Evolutionary conservation across 2,329 filamentous ascomycete species (phyloP).

Genomic region (Berkeleyomyces rouxiae): DNA sequence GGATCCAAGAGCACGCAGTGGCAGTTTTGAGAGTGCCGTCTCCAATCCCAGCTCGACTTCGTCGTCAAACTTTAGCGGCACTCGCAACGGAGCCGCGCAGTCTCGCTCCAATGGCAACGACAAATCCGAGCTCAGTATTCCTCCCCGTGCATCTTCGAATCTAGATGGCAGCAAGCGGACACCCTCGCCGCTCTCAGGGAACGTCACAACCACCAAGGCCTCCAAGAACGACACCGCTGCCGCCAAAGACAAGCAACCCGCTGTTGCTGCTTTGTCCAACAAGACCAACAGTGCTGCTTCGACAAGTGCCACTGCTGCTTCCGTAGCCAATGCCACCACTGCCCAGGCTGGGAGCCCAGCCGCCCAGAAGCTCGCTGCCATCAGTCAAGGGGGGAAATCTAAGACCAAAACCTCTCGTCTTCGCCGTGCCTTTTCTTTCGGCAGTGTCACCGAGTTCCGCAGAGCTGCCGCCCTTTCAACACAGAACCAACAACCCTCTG

Average conservation of each 20-base stretch:
- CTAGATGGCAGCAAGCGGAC: conserved; percentile 49
- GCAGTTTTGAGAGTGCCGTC: conserved; percentile 48
- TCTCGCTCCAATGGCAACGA: conserved; percentile 1
- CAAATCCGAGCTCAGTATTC: conserved; percentile 9
- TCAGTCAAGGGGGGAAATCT: conserved; percentile 60
- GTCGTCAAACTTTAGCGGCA: conserved; percentile 24
- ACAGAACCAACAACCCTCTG: conserved; percentile 19
- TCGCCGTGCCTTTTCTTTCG: conserved; percentile 87
- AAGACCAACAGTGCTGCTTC: conserved; percentile 16
- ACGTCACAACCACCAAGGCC: conserved; percentile 43
- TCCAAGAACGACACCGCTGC: conserved; percentile 26
- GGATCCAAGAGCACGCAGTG: conserved; percentile 28
- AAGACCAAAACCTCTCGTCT: conserved; percentile 78
- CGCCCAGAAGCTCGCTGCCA: conserved; percentile 68
- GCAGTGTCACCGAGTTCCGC: conserved; percentile 79
- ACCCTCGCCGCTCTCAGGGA: conserved; percentile 60
- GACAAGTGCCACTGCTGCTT: neutral
- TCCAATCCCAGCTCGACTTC: conserved; percentile 41
- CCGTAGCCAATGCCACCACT: conserved; percentile 3
- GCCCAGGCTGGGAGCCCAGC: conserved; percentile 45
- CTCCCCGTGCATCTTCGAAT: conserved; percentile 13
- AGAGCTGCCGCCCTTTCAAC: conserved; percentile 50
- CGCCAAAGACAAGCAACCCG: conserved; percentile 16
- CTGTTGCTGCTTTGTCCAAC: conserved; percentile 19
- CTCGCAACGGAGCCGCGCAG: neutral